A percentile compares a stretch with the other conserved stretches of the same genome.
Evolutionary conservation across 106 monocot genomes (phyloP).

Genomic region (Xerophyta viscosa): DNA sequence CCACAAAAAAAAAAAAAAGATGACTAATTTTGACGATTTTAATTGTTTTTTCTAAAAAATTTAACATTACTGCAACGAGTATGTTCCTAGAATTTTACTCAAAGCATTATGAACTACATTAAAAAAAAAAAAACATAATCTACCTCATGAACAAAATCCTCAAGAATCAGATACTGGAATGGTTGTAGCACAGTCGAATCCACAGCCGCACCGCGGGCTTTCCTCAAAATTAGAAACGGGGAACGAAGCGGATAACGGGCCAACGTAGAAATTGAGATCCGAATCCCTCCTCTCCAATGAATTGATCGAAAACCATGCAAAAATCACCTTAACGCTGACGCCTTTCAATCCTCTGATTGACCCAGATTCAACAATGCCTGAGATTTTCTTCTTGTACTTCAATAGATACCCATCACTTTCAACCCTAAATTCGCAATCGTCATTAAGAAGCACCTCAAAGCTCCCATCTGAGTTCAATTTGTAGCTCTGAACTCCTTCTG

Average conservation of each 20-base stretch:
- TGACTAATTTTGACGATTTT: no score
- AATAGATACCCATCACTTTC: constrained; percentile 16
- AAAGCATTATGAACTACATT: no score
- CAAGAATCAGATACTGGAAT: constrained; percentile 2
- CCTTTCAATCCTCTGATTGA: constrained; percentile 18
- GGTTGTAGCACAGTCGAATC: constrained; percentile 6
- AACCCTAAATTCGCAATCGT: constrained; percentile 30
- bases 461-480: constrained; percentile 24
- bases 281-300: constrained; percentile 11
- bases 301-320: constrained; percentile 30
- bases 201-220: constrained; percentile 25
- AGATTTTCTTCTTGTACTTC: constrained; percentile 25
- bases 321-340: constrained; percentile 31
- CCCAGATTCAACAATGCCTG: constrained; percentile 22
- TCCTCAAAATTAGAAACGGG: constrained; percentile 21
- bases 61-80: no score
- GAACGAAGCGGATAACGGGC: constrained; percentile 37
- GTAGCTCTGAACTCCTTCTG: constrained; percentile 44
- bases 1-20: no score
- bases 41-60: no score
- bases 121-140: no score
- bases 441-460: constrained; percentile 41
- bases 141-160: no score
- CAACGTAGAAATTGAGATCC: constrained; percentile 27
- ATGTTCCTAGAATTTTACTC: no score